Evolutionary conservation across 331 rosid species (phyloP), one percentile per base, ranked within the genome.

Genomic region (Pyracantha coccinea): DNA sequence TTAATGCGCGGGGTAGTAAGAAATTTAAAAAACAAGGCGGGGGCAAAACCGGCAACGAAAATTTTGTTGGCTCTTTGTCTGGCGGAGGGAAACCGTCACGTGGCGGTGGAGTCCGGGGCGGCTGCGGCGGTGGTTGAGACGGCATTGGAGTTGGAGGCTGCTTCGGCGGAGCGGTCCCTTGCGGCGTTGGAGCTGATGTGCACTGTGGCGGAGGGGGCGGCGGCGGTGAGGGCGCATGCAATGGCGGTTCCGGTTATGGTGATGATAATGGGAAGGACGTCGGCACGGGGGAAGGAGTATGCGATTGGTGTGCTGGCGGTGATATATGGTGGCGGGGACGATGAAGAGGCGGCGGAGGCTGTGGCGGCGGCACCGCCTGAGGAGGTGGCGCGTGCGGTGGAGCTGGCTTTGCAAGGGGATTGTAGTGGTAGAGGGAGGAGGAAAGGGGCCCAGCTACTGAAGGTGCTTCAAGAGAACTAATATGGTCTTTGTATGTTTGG

Each of bases 361-460:
- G 66, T 47, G 25, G 71, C 66, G 14, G 79, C 62, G 11, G 95
- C 97, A 2, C 97, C 99, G 12, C 86, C 97, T 0, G 96, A 92
- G 66, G 97, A 88, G 79, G 96, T 94, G 93, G 99, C 93, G 84
- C 95, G 97, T 83, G 99, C 97, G 2, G 96, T 94, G 52, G 93
- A 80, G 52, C 81, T 94, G 11, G 97, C 97, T 1, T 84, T 94
- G 59, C 86, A 87, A 66, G 97, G 93, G 3, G 95, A 89, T 57
- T 90, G 99, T 60, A 92, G 92, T 77, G 89, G 83, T 0, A 81
- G 97, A 35, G 99, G 95, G 5, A 87, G 83, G 72, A 86, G 99
- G 76, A 94, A 94, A 74, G 99, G 97, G n/a, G 80, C 79, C 14
- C 93, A 85, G 68, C 81, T 94, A 29, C 75, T 94, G 82, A 89